Evolutionary conservation across 306 rosid genomes (phyloP).

Genomic region (Vigna hirtella): DNA sequence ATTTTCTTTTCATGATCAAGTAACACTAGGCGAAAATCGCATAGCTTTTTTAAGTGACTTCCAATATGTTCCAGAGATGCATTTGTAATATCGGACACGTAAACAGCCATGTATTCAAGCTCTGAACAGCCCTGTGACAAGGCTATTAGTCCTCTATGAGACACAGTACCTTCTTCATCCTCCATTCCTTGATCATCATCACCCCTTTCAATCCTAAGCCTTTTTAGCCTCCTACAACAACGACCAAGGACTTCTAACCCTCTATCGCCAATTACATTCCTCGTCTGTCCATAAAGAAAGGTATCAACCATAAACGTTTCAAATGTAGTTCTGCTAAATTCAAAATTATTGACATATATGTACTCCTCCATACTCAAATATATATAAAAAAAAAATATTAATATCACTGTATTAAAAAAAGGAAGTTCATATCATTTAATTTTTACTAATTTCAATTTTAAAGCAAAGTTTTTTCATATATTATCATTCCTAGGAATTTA

Average conservation of each 20-base stretch:
- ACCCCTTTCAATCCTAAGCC: conserved; percentile 95
- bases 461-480: too few species aligned
- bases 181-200: conserved; percentile 94
- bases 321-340: conserved; percentile 3
- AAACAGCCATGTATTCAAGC: conserved; percentile 89
- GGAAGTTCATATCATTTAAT: too few species aligned
- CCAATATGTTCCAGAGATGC: conserved; percentile 77
- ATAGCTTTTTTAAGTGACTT: conserved; percentile 67
- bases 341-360: not conserved
- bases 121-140: conserved; percentile 83
- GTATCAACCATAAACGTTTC: conserved; percentile 27
- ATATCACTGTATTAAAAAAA: too few species aligned
- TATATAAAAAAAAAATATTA: too few species aligned
- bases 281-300: conserved; percentile 64
- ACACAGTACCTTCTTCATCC: conserved; percentile 84
- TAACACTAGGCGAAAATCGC: conserved; percentile 88
- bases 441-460: too few species aligned
- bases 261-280: conserved; percentile 95
- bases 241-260: conserved; percentile 86
- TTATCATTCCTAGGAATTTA: too few species aligned
- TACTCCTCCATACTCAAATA: too few species aligned
- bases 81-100: conserved; percentile 86
- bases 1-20: conserved; percentile 71
- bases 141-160: conserved; percentile 89
- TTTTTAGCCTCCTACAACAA: conserved; percentile 69